A percentile compares a stretch with the other conserved stretches of the same genome.
Evolutionary conservation across 345 rosid species (phyloP).

Genomic region (Gossypium australe): DNA sequence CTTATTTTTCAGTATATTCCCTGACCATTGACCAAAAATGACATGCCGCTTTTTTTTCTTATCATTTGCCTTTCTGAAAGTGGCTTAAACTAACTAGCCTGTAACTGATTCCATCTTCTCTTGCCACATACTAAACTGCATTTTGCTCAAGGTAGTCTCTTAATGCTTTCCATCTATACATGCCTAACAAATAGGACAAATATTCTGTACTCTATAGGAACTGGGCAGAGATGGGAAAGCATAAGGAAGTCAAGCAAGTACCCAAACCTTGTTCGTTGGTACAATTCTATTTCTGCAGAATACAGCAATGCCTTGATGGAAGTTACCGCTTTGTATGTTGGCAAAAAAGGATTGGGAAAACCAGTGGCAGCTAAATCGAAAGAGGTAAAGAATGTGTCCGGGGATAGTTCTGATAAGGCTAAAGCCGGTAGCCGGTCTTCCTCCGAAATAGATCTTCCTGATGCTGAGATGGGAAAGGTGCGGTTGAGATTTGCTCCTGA

Average conservation of each 20-base stretch:
- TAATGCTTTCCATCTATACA: not conserved
- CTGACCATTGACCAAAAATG: not conserved
- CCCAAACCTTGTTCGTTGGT: conserved; percentile 77
- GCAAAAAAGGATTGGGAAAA: conserved; percentile 58
- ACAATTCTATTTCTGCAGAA: conserved; percentile 61
- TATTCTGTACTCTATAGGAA: conserved; percentile 35
- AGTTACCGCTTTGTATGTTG: conserved; percentile 42
- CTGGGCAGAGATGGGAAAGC: conserved; percentile 89
- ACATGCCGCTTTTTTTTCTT: not conserved
- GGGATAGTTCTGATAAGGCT: conserved; percentile 48
- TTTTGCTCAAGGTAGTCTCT: not conserved
- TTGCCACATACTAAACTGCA: not conserved
- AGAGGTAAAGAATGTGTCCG: conserved; percentile 38
- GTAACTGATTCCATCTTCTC: not conserved
- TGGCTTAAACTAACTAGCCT: not conserved
- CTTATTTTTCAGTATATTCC: not conserved
- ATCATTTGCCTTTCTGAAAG: not conserved
- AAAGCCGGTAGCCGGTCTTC: conserved; percentile 38
- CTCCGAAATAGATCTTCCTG: conserved; percentile 70
- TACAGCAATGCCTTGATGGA: conserved; percentile 48
- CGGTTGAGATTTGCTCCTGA: conserved; percentile 89
- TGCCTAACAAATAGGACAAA: conserved; percentile 9
- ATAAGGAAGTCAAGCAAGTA: conserved; percentile 89
- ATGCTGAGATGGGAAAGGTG: conserved; percentile 78
- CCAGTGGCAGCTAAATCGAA: conserved; percentile 36